Evolutionary conservation across 2,329 filamentous ascomycete genomes (phyloP).

Genomic region (Talaromyces amestolkiae): DNA sequence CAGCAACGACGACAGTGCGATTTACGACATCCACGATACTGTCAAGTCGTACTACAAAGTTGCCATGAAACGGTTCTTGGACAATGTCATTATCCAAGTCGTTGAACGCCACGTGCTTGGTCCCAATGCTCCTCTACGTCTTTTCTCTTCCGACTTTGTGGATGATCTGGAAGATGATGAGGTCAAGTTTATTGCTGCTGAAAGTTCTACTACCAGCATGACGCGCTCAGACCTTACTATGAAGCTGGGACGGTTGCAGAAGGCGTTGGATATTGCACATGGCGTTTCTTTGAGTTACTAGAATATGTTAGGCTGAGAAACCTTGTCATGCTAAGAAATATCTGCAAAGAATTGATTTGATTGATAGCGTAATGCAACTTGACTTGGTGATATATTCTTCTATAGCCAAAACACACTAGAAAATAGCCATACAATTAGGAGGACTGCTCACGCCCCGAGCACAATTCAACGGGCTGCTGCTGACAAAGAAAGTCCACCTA

Average conservation of each 20-base stretch:
- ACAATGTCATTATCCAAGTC: conserved; percentile 59
- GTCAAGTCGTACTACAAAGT: conserved; percentile 63
- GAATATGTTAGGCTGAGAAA: neutral
- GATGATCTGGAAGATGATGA: conserved; percentile 48
- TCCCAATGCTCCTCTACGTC: conserved; percentile 49
- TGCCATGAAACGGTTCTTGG: conserved; percentile 60
- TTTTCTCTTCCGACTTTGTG: conserved; percentile 54
- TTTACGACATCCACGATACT: conserved; percentile 59
- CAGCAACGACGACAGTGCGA: conserved; percentile 41
- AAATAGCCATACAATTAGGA: conserved; percentile 46
- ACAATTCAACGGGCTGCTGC: conserved; percentile 42
- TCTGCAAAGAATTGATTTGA: neutral
- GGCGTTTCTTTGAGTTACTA: neutral
- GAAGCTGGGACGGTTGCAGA: neutral
- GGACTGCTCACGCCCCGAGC: conserved; percentile 41
- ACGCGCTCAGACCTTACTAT: neutral
- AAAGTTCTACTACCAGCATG: conserved; percentile 42
- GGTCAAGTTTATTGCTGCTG: conserved; percentile 59
- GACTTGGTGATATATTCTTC: neutral
- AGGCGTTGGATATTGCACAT: neutral
- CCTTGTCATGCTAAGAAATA: neutral
- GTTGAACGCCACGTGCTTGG: conserved; percentile 56
- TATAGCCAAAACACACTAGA: conserved; percentile 24
- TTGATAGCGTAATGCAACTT: neutral
- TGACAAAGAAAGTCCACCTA: conserved; percentile 40